These are phyloP conservation scores for Plasmodium ovale DNA, from an alignment of 169 alveolate species.

Conservation along the genomic window DNA sequence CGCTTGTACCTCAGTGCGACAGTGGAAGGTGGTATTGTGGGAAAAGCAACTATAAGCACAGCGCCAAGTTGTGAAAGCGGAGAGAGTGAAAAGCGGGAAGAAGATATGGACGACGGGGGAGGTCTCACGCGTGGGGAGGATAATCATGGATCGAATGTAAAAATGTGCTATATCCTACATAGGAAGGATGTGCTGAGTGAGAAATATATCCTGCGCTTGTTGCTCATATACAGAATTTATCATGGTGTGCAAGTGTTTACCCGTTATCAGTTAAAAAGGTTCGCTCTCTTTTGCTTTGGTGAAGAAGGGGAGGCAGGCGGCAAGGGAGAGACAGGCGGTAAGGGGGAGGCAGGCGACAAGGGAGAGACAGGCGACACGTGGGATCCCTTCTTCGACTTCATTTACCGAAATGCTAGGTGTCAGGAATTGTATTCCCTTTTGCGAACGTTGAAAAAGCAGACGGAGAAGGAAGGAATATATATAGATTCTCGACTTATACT, in stretches of 20 bases:
- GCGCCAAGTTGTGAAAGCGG: background rate
- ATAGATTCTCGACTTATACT: background rate
- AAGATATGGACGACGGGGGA: background rate
- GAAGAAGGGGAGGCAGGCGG: background rate
- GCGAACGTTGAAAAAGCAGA: background rate
- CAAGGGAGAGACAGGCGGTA: background rate
- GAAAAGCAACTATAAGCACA: background rate
- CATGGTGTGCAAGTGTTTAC: background rate
- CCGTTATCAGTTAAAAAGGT: background rate
- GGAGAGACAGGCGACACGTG: background rate
- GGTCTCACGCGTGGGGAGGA: background rate
- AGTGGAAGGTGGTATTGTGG: background rate
- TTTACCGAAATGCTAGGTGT: conserved; percentile 8
- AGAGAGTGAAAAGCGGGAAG: background rate
- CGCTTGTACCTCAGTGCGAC: too few species aligned
- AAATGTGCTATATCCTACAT: background rate
- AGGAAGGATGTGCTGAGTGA: background rate
- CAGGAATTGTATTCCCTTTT: conserved; percentile 11
- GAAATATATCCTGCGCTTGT: background rate
- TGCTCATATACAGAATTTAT: conserved; percentile 20
- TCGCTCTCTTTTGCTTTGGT: conserved; percentile 22
- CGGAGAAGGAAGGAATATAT: background rate
- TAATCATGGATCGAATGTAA: background rate
- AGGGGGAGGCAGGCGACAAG: background rate
- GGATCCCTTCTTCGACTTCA: conserved; percentile 7